phyloP scores from a whole-genome alignment of 2,329 filamentous ascomycete species.

The Hypomyces perniciosus region DNA sequence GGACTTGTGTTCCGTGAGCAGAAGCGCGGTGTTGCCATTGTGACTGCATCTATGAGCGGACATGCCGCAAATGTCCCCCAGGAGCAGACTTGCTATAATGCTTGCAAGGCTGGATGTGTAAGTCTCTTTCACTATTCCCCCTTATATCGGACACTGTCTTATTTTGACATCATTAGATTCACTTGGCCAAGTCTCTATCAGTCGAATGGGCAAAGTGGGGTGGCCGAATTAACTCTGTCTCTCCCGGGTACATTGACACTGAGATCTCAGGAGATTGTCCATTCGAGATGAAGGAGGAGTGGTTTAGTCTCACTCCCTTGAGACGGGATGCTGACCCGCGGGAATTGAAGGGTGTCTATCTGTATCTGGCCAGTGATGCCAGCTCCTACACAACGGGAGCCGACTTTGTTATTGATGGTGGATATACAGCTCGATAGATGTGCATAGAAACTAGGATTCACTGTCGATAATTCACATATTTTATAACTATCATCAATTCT shows the following conservation, averaged over 20 bases:
- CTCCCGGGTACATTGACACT: conserved; percentile 34
- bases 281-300: conserved; percentile 30
- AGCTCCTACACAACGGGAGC: conserved; percentile 5
- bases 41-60: conserved; percentile 30
- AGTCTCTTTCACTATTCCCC: background rate
- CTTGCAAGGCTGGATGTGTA: conserved; percentile 35
- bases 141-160: no score
- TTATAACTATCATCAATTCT: background rate
- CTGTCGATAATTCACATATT: background rate
- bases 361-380: conserved; percentile 20
- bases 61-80: conserved; percentile 32
- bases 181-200: conserved; percentile 35
- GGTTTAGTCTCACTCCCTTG: conserved; percentile 27
- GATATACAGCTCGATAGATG: conserved; percentile 15
- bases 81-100: conserved; percentile 38
- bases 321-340: conserved; percentile 24
- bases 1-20: conserved; percentile 29
- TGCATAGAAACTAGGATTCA: background rate
- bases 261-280: conserved; percentile 27
- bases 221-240: conserved; percentile 35
- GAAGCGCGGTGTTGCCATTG: conserved; percentile 28
- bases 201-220: conserved; percentile 40
- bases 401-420: conserved; percentile 13
- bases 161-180: conserved; percentile 18
- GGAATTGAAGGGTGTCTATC: conserved; percentile 26